Conservation (phyloP, 225 moss, liverwort and hornwort genomes). For the Physcomitrellopsis africana region DNA sequence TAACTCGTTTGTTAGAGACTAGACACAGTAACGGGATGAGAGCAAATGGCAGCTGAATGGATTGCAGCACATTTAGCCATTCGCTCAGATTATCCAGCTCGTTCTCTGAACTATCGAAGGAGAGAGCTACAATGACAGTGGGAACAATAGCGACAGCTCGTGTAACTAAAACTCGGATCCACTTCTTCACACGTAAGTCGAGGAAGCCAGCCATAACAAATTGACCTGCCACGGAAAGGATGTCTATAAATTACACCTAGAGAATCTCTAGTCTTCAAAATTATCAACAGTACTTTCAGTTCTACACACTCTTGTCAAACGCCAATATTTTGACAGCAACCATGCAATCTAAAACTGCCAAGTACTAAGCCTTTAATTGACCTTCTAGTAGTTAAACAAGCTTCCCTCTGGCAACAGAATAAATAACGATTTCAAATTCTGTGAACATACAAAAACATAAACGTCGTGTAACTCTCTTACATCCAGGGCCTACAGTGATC, state of each 20-base stretch:
- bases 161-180: slow-evolving; percentile 85
- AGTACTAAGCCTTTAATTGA: neutral
- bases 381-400: neutral
- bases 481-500: neutral
- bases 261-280: neutral
- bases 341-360: neutral
- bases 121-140: slow-evolving; percentile 75
- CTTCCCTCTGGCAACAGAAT: neutral
- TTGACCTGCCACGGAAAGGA: slow-evolving; percentile 58
- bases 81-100: slow-evolving; percentile 86
- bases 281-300: neutral
- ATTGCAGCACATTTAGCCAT: slow-evolving; percentile 92
- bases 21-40: slow-evolving; percentile 80
- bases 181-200: slow-evolving; percentile 81
- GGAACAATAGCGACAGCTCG: slow-evolving; percentile 87
- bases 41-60: slow-evolving; percentile 91
- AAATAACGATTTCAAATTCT: neutral
- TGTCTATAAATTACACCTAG: neutral
- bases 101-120: slow-evolving; percentile 80
- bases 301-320: neutral
- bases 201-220: slow-evolving; percentile 95
- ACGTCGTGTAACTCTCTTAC: neutral
- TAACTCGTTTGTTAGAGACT: slow-evolving; percentile 72
- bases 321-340: neutral
- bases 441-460: neutral